Conservation (phyloP, 2,329 filamentous ascomycete genomes). For the Lachnellula suecica region DNA sequence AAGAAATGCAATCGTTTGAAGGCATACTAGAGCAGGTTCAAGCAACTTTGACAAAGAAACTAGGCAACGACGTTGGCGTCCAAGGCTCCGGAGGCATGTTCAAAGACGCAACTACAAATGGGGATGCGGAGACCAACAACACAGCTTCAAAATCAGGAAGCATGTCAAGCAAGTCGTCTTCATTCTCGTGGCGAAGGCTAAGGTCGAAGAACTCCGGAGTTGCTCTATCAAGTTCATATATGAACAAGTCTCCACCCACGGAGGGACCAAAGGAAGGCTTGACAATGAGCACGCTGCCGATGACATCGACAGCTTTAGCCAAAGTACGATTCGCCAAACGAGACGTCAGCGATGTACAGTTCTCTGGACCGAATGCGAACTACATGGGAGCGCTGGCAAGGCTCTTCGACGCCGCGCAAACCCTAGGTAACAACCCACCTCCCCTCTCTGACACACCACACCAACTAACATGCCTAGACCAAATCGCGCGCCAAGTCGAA, state of each 20-base stretch:
- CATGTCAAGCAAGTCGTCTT: conserved; percentile 72
- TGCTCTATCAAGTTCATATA: conserved; percentile 52
- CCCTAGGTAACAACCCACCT: conserved; percentile 69
- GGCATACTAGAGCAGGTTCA: conserved; percentile 84
- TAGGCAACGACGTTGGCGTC: conserved; percentile 91
- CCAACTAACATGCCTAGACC: conserved; percentile 59
- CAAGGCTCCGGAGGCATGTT: conserved; percentile 73
- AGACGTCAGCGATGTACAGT: conserved; percentile 67
- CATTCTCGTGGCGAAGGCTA: conserved; percentile 86
- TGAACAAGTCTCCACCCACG: conserved; percentile 42
- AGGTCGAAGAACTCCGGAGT: conserved; percentile 83
- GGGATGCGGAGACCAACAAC: conserved; percentile 44
- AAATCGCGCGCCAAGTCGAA: conserved; percentile 94
- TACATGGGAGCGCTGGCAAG: conserved; percentile 92
- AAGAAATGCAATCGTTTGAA: conserved; percentile 92
- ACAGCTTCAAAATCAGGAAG: conserved; percentile 50
- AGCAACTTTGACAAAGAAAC: conserved; percentile 70
- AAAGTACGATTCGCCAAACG: conserved; percentile 70
- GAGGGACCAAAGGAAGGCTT: conserved; percentile 57
- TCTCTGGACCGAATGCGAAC: conserved; percentile 79
- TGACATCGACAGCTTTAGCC: conserved; percentile 59
- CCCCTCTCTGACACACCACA: conserved; percentile 25
- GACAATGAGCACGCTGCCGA: conserved; percentile 74
- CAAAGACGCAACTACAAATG: conserved; percentile 59
- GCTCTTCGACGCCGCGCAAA: conserved; percentile 89